A percentile compares a stretch with the other conserved stretches of the same genome.
phyloP scores from a whole-genome alignment of 257 asterid genomes.

The Haberlea rhodopensis region DNA sequence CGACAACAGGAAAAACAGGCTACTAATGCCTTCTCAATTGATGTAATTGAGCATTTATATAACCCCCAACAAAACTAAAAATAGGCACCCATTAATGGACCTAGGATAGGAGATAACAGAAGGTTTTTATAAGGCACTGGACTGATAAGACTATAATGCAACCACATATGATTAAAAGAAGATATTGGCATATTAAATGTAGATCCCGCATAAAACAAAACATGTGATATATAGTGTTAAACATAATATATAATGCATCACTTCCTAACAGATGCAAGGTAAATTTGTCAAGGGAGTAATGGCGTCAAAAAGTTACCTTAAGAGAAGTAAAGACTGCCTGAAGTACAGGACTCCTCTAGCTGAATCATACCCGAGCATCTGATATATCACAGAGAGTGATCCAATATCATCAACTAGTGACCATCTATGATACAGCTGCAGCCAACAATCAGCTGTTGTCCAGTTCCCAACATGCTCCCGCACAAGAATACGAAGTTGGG shows the following conservation, averaged over 20 bases:
- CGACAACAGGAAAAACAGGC: too few relatives aligned
- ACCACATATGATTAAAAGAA: background rate
- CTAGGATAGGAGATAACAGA: too few relatives aligned
- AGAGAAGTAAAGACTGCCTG: conserved; percentile 92
- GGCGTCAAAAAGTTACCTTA: conserved; percentile 51
- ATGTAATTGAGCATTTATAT: background rate
- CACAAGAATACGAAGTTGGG: conserved; percentile 79
- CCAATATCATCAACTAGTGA: conserved; percentile 96
- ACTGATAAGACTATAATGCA: background rate
- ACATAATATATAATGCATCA: too few relatives aligned
- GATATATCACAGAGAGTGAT: conserved; percentile 91
- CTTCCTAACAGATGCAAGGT: background rate
- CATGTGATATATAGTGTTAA: background rate
- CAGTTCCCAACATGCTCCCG: conserved; percentile 88
- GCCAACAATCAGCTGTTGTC: conserved; percentile 99
- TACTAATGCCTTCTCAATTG: too few relatives aligned
- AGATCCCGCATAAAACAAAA: background rate
- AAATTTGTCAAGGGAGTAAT: background rate
- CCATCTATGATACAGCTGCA: conserved; percentile 93
- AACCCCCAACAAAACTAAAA: background rate
- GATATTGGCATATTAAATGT: background rate
- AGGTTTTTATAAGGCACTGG: background rate
- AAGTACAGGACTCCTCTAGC: conserved; percentile 88
- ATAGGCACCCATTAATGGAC: background rate
- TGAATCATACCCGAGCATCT: conserved; percentile 95